Evolutionary conservation across 1,284 basidiomycete species (phyloP), one percentile per base, ranked within the genome.

Genomic region (Lignosus rhinocerotis): DNA sequence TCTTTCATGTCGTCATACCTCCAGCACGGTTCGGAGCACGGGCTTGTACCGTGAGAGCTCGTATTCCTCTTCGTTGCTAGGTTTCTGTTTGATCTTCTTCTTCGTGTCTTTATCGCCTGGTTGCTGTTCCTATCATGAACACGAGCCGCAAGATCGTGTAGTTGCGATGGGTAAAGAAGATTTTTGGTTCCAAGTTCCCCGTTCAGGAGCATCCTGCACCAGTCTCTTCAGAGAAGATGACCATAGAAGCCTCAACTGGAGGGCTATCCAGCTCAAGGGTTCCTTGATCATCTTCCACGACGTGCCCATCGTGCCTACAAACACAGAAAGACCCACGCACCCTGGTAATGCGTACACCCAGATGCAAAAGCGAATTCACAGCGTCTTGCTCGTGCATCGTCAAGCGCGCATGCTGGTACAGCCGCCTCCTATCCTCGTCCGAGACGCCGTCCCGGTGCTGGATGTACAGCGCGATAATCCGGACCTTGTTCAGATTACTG

Each of bases 331-430:
- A 25, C 2, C 4, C 25, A 71, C 87, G 58, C 59, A 93, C 95
- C 71, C 94, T 89, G 59, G 84, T 87, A 49, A 99, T 88, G 58
- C 93, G 87, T 6, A 87, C 84, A 21, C 97, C 97, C 36, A 99
- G 77, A 67, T 91, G 83, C 5, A 86, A 79, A 58, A 99, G 77
- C 39, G 95, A 92, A 74, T 98, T 96, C 48, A 98, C 83, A 33
- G 94, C 92, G 69, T 98, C 96, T 77, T 97, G 95, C 71, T 99
- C 97, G 21, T 92, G 83, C 53, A 96, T 75, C 3, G 86, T 85
- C 47, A 99, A 77, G 34, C 94, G 82, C n/a, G 97, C 97, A 72
- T 99, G 97, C 72, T 98, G 96, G 73, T 96, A 99, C 58, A 99
- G 75, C 58, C 97, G 80, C 61, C 95, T 85, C 56, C 94, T 86